These are phyloP conservation scores for Akanthomyces muscarius DNA, from an alignment of 2,329 filamentous ascomycete species.

Conservation along the genomic window DNA sequence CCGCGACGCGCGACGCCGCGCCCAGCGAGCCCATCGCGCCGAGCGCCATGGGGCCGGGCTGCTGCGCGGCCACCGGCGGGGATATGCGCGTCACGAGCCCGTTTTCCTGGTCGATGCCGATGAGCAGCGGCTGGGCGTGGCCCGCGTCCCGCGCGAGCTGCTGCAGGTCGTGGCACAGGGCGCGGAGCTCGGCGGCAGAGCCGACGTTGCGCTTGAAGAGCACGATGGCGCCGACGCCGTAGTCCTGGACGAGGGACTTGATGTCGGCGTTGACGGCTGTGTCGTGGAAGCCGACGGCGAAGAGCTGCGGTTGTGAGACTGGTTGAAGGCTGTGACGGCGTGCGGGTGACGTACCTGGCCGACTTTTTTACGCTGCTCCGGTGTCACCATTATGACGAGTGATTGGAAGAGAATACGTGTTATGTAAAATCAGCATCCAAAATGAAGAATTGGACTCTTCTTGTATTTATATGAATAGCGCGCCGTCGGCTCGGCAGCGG, in stretches of 20 bases:
- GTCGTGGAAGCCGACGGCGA: slow-evolving; percentile 27
- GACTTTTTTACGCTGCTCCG: slow-evolving; percentile 20
- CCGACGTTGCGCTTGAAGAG: slow-evolving; percentile 27
- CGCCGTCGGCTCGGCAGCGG: neutral
- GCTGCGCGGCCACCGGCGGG: slow-evolving; percentile 24
- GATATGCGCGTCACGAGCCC: slow-evolving; percentile 27
- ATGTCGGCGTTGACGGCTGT: slow-evolving; percentile 23
- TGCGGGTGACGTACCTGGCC: slow-evolving; percentile 16
- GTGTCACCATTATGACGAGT: slow-evolving; percentile 11
- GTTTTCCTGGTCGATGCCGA: slow-evolving; percentile 28
- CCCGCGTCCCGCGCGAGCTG: slow-evolving; percentile 24
- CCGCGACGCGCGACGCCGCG: slow-evolving; percentile 20
- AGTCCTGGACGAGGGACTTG: slow-evolving; percentile 25
- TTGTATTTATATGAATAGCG: neutral
- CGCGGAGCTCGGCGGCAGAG: slow-evolving; percentile 22
- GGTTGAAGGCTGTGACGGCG: neutral
- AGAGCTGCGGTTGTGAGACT: slow-evolving; percentile 20
- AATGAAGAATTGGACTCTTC: neutral
- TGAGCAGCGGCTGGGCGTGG: slow-evolving; percentile 25
- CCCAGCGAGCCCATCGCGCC: slow-evolving; percentile 23
- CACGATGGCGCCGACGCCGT: slow-evolving; percentile 26
- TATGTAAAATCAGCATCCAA: neutral
- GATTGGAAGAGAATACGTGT: too few species aligned
- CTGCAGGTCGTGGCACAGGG: slow-evolving; percentile 24
- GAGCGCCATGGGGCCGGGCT: slow-evolving; percentile 26